Conservation (phyloP, 1,139 yeast species). For the Yamadazyma aaseri region DNA sequence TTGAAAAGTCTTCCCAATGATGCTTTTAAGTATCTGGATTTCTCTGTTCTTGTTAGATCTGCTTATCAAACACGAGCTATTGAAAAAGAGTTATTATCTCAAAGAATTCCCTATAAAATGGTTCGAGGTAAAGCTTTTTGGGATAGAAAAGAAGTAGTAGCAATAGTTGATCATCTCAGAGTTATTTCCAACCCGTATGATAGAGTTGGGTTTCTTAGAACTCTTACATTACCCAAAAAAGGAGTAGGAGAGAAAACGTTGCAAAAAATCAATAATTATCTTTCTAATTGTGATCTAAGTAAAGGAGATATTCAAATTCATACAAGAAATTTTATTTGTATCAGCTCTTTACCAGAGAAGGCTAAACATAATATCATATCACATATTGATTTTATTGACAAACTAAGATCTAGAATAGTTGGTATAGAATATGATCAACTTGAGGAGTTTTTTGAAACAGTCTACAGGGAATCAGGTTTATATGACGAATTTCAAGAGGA, state of each 20-base stretch:
- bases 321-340: background rate
- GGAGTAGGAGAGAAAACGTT: constrained; percentile 70
- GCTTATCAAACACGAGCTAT: constrained; percentile 55
- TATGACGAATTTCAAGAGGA: constrained; percentile 28
- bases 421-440: constrained; percentile 7
- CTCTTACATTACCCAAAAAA: constrained; percentile 59
- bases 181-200: constrained; percentile 59
- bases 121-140: constrained; percentile 76
- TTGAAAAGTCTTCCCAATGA: constrained; percentile 37
- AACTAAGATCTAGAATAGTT: constrained; percentile 21
- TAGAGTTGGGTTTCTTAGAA: constrained; percentile 55
- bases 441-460: constrained; percentile 22
- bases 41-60: constrained; percentile 71
- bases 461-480: constrained; percentile 32
- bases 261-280: constrained; percentile 24
- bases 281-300: constrained; percentile 6
- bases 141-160: constrained; percentile 69
- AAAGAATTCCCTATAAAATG: constrained; percentile 62
- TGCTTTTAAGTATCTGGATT: constrained; percentile 48
- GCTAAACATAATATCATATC: background rate
- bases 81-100: constrained; percentile 58
- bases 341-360: constrained; percentile 8
- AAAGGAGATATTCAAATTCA: constrained; percentile 2
- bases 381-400: constrained; percentile 31
- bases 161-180: constrained; percentile 63